Evolutionary conservation across 2,329 filamentous ascomycete species (phyloP), one percentile per base, ranked within the genome.

Genomic region (Sphaerulina musiva): DNA sequence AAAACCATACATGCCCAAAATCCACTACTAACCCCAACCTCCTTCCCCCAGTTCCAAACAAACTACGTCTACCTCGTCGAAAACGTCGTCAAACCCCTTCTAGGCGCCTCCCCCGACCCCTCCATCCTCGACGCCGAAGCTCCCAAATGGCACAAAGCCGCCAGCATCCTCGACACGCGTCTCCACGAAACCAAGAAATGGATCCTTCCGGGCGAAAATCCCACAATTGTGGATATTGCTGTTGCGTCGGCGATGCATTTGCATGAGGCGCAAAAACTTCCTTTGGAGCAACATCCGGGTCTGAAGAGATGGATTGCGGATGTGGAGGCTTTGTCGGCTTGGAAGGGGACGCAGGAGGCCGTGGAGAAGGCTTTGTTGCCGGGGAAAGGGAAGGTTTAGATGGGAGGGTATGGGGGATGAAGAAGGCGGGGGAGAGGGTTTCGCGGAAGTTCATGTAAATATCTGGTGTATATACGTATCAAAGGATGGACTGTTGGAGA

Each of bases 51-150:
- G 48, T 75, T 74, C 53, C 63, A 59, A 7, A 70, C 61, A 36
- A 72, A 70, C 62, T 74, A 74, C 56, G 59, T 71, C 47, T 74
- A 72, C 56, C 57, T 73, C 8, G 68, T 74, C 7, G 69, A 75
- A 53, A 62, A 70, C 54, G 68, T 73, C 8, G 72, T 73, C 34
- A 72, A 73, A 63, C 71, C 72, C 8, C 61, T 74, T 2, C 59
- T 73, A 8, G 66, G 68, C 38, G 62, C 61, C 5, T 55, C 70
- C 41, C 68, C 72, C 7, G 70, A 74, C 45, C 57, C 69, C 46
- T 58, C 64, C n/a, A 61, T 67, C 54, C 63, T 74, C 44, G 66
- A 70, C 36, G 66, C 56, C 4, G 64, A 70, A 51, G 66, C 67
- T 39, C 64, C 68, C 1, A 67, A 68, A 17, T 73, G 65, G 57